phyloP scores from a whole-genome alignment of 805 yeast genomes.

The Lipomyces kockii region DNA sequence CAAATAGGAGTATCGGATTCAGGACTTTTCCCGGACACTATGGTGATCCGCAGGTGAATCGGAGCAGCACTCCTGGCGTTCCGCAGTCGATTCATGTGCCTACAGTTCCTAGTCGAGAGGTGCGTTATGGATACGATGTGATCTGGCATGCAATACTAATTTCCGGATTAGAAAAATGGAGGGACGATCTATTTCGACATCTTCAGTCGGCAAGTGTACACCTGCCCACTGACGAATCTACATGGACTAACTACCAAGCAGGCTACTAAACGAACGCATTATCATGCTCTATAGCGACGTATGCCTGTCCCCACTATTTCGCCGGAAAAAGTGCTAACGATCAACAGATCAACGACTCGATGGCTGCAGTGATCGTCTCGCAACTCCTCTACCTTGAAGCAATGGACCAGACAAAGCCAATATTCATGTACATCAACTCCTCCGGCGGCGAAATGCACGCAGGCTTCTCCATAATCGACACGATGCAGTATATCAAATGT shows the following conservation, averaged over 20 bases:
- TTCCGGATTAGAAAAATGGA: slow-evolving; percentile 23
- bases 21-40: background rate
- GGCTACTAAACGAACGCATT: slow-evolving; percentile 41
- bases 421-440: slow-evolving; percentile 42
- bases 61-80: too few species aligned
- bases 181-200: slow-evolving; percentile 33
- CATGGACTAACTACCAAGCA: slow-evolving; percentile 15
- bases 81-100: slow-evolving; percentile 3
- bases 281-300: slow-evolving; percentile 41
- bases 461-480: slow-evolving; percentile 47
- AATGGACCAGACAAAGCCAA: slow-evolving; percentile 35
- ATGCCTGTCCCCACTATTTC: background rate
- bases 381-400: slow-evolving; percentile 41
- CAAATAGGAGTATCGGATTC: background rate
- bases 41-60: background rate
- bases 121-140: background rate
- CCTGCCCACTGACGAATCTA: too few species aligned
- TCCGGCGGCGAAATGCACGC: slow-evolving; percentile 47
- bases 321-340: background rate
- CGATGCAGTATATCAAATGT: slow-evolving; percentile 45
- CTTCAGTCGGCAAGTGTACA: slow-evolving; percentile 32
- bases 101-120: background rate
- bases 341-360: slow-evolving; percentile 36
- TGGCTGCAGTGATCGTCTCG: slow-evolving; percentile 42
- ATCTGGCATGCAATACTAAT: background rate